Conservation (phyloP, 768 basidiomycete species). For the Phlebiopsis flavidoalba region DNA sequence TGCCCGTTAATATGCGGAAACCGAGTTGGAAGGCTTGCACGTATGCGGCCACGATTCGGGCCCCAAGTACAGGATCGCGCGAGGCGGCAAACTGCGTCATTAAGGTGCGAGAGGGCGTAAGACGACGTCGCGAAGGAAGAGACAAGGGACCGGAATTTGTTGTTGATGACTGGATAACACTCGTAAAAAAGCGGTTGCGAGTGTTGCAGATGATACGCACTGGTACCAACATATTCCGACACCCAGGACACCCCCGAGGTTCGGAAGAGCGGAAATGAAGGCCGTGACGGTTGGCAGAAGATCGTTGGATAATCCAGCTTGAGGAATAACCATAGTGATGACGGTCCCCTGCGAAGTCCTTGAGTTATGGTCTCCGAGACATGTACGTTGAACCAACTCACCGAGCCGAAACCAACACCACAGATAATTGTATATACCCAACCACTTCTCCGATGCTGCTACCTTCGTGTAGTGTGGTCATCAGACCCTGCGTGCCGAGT, state of each 20-base stretch:
- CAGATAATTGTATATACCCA: conserved; percentile 12
- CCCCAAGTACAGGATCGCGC: neutral
- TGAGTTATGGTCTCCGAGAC: neutral
- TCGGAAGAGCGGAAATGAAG: conserved; percentile 11
- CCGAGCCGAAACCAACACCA: conserved; percentile 13
- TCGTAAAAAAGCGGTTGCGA: neutral
- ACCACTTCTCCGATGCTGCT: conserved; percentile 11
- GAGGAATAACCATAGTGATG: conserved; percentile 9
- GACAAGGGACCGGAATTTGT: conserved; percentile 6
- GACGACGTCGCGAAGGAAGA: neutral
- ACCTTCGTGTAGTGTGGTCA: conserved; percentile 9
- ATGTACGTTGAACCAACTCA: neutral
- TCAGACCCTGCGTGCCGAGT: conserved; percentile 1
- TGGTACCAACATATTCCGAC: conserved; percentile 13
- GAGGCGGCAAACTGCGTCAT: conserved; percentile 15
- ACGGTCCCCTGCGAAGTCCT: conserved; percentile 3
- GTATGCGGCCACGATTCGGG: conserved; percentile 6
- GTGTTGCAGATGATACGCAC: neutral
- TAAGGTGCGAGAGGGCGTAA: conserved; percentile 5
- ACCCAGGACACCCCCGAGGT: conserved; percentile 13
- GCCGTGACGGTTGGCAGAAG: conserved; percentile 15
- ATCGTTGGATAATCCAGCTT: conserved; percentile 9
- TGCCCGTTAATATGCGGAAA: conserved; percentile 11
- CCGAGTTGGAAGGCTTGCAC: conserved; percentile 11
- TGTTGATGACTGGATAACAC: conserved; percentile 10